phyloP scores from a whole-genome alignment of 2,329 filamentous ascomycete species.

The Mariannaea elegans region DNA sequence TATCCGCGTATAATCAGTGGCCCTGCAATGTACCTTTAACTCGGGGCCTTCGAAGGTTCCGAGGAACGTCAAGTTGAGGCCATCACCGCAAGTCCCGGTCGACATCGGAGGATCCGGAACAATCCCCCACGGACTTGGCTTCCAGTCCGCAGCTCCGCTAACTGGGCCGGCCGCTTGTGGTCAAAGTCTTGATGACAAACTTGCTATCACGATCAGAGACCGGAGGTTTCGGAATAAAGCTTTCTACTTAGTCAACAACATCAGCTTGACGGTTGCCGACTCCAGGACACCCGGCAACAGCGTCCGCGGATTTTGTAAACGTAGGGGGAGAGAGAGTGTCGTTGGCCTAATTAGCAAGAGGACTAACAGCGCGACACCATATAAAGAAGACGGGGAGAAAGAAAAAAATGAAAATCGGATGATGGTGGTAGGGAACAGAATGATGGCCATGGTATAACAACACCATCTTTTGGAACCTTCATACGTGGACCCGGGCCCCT shows the following conservation, averaged over 20 bases:
- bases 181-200: background rate
- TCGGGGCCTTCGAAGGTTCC: background rate
- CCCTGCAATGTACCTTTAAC: too few species aligned
- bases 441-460: constrained; percentile 3
- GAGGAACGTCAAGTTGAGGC: background rate
- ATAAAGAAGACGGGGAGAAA: background rate
- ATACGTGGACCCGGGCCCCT: background rate
- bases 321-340: background rate
- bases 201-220: background rate
- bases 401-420: background rate
- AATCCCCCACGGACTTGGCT: background rate
- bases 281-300: background rate
- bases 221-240: background rate
- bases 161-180: background rate
- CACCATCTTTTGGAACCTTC: background rate
- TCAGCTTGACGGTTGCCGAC: background rate
- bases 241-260: background rate
- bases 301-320: background rate
- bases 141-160: background rate
- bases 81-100: too few species aligned
- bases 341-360: background rate
- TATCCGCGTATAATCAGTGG: too few species aligned
- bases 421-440: background rate
- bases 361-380: background rate
- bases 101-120: background rate